phyloP scores from a whole-genome alignment of 192 early-diverging fungal species.

The Coemansia sp. region DNA sequence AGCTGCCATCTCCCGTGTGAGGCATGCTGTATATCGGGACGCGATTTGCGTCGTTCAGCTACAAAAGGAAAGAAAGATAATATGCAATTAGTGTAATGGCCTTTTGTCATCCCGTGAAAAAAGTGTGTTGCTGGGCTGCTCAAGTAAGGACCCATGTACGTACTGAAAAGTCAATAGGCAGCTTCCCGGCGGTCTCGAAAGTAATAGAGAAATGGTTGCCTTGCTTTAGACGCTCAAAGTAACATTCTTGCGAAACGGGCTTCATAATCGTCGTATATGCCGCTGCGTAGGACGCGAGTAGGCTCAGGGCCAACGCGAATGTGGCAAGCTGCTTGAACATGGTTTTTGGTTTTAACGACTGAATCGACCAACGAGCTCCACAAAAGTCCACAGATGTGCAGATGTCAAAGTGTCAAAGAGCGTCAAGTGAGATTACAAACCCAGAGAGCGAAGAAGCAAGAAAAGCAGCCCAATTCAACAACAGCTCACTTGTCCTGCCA shows the following conservation, averaged over 20 bases:
- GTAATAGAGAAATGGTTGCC: constrained; percentile 47
- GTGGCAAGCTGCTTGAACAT: constrained; percentile 37
- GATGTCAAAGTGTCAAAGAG: constrained; percentile 4
- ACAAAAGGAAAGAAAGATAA: neutral
- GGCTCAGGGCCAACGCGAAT: constrained; percentile 20
- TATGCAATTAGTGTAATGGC: neutral
- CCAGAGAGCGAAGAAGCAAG: too few relatives aligned
- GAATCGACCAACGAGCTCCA: neutral
- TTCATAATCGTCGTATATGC: constrained; percentile 53
- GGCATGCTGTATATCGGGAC: constrained; percentile 40
- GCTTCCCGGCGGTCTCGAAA: constrained; percentile 50
- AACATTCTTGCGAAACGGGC: constrained; percentile 46
- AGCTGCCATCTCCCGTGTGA: constrained; percentile 44
- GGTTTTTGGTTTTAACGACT: neutral
- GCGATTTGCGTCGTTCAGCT: constrained; percentile 38
- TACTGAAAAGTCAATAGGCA: constrained; percentile 43
- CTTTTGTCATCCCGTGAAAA: neutral
- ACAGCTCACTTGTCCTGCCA: too few relatives aligned
- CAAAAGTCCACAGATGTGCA: constrained; percentile 7
- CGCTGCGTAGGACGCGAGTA: constrained; percentile 33
- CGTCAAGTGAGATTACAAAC: too few relatives aligned
- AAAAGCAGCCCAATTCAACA: too few relatives aligned
- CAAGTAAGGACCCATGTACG: constrained; percentile 1
- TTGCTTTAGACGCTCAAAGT: constrained; percentile 49
- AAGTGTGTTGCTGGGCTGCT: neutral